phyloP scores from a whole-genome alignment of 768 basidiomycete species.

The Arthromyces matolae region DNA sequence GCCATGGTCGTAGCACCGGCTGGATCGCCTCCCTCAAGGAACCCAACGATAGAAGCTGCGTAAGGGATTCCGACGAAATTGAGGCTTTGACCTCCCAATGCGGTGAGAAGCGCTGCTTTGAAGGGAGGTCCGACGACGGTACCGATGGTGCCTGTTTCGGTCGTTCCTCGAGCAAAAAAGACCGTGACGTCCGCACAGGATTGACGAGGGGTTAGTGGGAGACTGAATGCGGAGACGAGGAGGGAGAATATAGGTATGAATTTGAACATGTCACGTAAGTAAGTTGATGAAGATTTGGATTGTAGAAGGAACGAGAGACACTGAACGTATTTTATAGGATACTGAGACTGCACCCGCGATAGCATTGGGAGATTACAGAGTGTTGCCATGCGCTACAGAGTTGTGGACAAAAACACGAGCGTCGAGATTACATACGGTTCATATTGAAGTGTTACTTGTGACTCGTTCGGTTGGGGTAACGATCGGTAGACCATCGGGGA shows the following conservation, averaged over 20 bases:
- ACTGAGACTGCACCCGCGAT: too few relatives aligned
- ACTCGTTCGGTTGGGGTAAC: too few relatives aligned
- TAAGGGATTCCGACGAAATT: conserved; percentile 36
- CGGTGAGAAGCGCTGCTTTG: conserved; percentile 24
- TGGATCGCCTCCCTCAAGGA: conserved; percentile 34
- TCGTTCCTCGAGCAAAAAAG: conserved; percentile 36
- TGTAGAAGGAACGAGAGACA: too few relatives aligned
- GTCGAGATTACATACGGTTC: too few relatives aligned
- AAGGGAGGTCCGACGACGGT: conserved; percentile 36
- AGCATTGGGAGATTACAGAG: too few relatives aligned
- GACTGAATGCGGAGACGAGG: conserved; percentile 19
- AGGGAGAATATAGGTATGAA: conserved; percentile 13
- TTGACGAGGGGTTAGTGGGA: conserved; percentile 18
- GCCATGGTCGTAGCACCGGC: conserved; percentile 34
- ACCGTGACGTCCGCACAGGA: conserved; percentile 31
- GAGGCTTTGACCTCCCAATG: conserved; percentile 27
- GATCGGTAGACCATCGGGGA: too few relatives aligned
- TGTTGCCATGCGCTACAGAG: too few relatives aligned
- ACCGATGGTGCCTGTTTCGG: conserved; percentile 31
- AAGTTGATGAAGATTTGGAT: too few relatives aligned
- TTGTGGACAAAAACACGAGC: too few relatives aligned
- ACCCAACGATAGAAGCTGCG: conserved; percentile 31
- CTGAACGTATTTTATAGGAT: too few relatives aligned
- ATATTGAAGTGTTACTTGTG: too few relatives aligned
- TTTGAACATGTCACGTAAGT: conserved; percentile 15